A percentile compares a stretch with the other conserved stretches of the same genome.
Conservation (phyloP, 2,329 filamentous ascomycete genomes). For the Arthrobotrys musiformis region DNA sequence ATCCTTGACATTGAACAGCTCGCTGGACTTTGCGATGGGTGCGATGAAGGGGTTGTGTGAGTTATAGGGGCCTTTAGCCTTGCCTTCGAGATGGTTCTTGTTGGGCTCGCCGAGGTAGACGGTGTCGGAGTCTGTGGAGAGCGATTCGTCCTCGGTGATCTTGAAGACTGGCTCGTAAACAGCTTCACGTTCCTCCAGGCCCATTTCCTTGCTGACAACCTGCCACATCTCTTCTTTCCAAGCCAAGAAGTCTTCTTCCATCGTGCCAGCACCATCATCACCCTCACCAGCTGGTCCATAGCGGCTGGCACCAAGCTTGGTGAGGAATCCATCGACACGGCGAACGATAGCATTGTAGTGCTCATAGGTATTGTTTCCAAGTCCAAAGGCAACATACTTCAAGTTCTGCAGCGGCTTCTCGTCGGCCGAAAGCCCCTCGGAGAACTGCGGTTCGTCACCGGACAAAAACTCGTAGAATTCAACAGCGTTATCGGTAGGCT, state of each 20-base stretch:
- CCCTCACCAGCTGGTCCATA: constrained; percentile 92
- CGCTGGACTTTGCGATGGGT: constrained; percentile 87
- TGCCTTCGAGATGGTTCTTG: constrained; percentile 90
- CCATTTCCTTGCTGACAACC: constrained; percentile 82
- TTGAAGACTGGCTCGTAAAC: constrained; percentile 93
- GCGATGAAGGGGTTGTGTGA: constrained; percentile 97
- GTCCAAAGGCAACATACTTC: constrained; percentile 93
- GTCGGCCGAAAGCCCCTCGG: constrained; percentile 71
- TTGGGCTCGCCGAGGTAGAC: constrained; percentile 97
- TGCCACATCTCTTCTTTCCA: constrained; percentile 99
- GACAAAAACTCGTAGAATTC: constrained; percentile 98
- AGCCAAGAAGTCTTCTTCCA: constrained; percentile 98
- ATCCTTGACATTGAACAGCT: constrained; percentile 88
- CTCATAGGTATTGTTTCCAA: constrained; percentile 99
- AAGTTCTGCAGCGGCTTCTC: constrained; percentile 82
- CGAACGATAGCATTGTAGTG: constrained; percentile 99
- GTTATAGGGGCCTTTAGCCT: constrained; percentile 88
- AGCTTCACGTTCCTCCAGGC: constrained; percentile 91
- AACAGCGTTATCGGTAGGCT: constrained; percentile 97
- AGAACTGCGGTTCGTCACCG: constrained; percentile 82
- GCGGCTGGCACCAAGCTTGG: constrained; percentile 82
- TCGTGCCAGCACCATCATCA: constrained; percentile 96
- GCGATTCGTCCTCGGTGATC: constrained; percentile 78
- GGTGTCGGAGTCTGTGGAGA: constrained; percentile 78
- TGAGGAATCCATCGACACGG: constrained; percentile 82